Percentiles rank a stretch among this genome's conserved stretches.
phyloP scores from a whole-genome alignment of 148 eudicot genomes.

The Rhododendron simsii region DNA sequence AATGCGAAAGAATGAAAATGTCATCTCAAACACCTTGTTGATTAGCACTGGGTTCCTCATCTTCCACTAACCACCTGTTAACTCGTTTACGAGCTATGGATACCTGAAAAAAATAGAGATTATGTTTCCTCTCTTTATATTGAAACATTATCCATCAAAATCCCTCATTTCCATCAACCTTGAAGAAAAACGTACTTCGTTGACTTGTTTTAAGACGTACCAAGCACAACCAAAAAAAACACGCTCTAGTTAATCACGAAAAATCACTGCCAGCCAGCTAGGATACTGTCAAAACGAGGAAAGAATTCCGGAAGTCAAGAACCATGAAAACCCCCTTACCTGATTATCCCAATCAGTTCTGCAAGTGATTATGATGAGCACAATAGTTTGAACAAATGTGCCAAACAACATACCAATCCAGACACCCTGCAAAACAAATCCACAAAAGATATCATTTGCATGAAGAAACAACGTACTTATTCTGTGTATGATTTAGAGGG shows the following conservation, averaged over 20 bases:
- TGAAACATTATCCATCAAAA: background rate
- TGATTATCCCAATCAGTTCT: conserved; percentile 51
- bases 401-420: conserved; percentile 51
- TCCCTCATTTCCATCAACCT: background rate
- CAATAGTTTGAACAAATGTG: conserved; percentile 33
- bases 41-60: conserved; percentile 8
- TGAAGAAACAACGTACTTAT: background rate
- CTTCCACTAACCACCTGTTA: conserved; percentile 28
- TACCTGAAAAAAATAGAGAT: conserved; percentile 18
- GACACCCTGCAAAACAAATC: conserved; percentile 33
- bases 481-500: background rate
- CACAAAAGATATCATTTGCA: background rate
- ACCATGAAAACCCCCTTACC: conserved; percentile 5
- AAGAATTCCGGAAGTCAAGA: background rate
- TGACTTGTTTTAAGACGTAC: background rate
- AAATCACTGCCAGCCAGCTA: background rate
- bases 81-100: conserved; percentile 22
- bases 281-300: background rate
- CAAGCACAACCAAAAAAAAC: background rate
- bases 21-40: background rate
- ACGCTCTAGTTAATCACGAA: background rate
- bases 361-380: conserved; percentile 30
- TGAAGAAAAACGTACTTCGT: background rate
- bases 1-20: background rate
- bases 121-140: background rate